Conservation (phyloP, 345 rosid species). For the Eucalyptus melliodora region DNA sequence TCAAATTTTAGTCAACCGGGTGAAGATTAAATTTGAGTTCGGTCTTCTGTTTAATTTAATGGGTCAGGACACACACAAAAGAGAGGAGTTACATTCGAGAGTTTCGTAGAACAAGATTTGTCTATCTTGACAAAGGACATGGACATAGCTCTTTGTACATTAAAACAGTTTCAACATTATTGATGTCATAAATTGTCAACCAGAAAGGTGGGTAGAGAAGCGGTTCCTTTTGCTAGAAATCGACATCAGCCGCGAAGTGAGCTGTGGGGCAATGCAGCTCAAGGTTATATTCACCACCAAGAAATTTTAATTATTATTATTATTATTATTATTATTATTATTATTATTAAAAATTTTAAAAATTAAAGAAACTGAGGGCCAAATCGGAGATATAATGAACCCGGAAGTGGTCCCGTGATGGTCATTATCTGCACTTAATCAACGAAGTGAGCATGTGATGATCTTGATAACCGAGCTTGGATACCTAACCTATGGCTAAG, state of each 20-base stretch:
- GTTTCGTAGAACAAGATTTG: background rate
- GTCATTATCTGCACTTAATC: background rate
- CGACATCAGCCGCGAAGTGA: background rate
- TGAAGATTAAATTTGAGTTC: background rate
- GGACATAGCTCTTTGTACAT: background rate
- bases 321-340: too few species aligned
- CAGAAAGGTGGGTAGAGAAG: background rate
- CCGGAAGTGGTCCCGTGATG: background rate
- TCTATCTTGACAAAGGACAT: background rate
- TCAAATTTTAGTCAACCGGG: background rate
- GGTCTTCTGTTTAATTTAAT: background rate
- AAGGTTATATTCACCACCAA: background rate
- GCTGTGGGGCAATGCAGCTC: background rate
- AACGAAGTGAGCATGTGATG: too few species aligned
- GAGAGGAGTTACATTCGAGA: background rate
- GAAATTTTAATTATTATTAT: too few species aligned
- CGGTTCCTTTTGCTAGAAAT: background rate
- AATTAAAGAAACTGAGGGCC: background rate
- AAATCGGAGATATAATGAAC: background rate
- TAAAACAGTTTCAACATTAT: background rate
- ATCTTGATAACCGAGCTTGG: fast-evolving
- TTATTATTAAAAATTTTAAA: too few species aligned
- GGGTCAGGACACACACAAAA: background rate
- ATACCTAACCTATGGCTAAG: too few species aligned
- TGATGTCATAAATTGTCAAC: background rate